Evolutionary conservation across 1,284 basidiomycete species (phyloP), one percentile per base, ranked within the genome.

Genomic region (Fistulina hepatica): DNA sequence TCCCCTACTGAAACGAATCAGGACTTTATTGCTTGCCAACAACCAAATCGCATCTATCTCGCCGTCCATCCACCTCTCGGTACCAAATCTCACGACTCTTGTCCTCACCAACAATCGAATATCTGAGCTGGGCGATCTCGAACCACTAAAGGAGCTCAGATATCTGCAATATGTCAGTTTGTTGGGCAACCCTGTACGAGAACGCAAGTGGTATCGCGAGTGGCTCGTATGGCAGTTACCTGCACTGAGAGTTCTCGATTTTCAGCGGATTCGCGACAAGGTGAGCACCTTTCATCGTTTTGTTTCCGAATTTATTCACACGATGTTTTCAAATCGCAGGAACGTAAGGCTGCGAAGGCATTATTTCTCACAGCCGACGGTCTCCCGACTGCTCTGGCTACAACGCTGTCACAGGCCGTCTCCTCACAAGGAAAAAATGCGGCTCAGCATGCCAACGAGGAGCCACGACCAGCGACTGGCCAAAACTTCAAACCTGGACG

Each of bases 151-250:
- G 55, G 77, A 85, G 48, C 69, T 92, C 46, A 76, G 69, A 49
- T 67, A 73, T 27, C 75, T 98, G 45, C 76, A 82, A 57, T 92
- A 85, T 55, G 64, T 98, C 39, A 79, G 77, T 21, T 63, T 98
- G 47, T 58, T 85, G 51, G 91, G 89, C n/a, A 94, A 94, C 56
- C 92, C 94, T 16, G 85, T 97, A 15, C 69, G 75, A 51, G 79
- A 92, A 63, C 86, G 88, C 67, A 86, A 93, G 73, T 90, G 90
- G 74, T 98, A 98, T 69, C 79, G 90, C 60, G 86, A 89, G 64
- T 98, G 91, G 81, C 78, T 91, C 65, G 76, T 82, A 53, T 84
- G 76, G 72, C 76, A 79, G 66, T 66, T 83, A 66, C 75, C 79
- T 59, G 68, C 71, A 53, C 73, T 99, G 54, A 81, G 93, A 69